Percentiles rank a stretch among this genome's conserved stretches.
These are phyloP conservation scores for Cytospora leucostoma DNA, from an alignment of 2,329 filamentous ascomycete species.

Conservation along the genomic window DNA sequence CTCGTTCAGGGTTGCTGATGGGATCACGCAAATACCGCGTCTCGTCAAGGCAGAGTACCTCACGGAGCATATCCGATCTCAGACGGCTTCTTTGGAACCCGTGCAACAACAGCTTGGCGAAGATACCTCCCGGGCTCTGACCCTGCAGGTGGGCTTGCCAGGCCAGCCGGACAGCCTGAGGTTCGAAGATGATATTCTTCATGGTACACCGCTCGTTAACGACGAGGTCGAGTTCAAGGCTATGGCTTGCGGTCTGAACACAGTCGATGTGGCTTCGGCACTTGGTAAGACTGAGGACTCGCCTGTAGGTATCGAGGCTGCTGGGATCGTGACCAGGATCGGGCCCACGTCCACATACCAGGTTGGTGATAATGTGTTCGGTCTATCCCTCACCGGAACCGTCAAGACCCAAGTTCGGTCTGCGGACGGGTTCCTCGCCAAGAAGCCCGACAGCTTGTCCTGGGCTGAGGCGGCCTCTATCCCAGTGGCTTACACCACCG, in stretches of 20 bases:
- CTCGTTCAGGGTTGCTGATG: conserved; percentile 31
- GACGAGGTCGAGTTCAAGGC: conserved; percentile 32
- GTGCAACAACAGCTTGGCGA: conserved; percentile 9
- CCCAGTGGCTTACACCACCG: conserved; percentile 30
- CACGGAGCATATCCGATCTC: conserved; percentile 28
- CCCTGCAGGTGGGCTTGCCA: conserved; percentile 22
- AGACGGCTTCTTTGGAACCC: conserved; percentile 24
- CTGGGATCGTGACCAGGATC: conserved; percentile 30
- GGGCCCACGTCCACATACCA: conserved; percentile 27
- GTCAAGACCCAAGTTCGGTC: conserved; percentile 32
- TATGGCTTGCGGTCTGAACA: conserved; percentile 30
- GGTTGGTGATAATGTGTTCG: conserved; percentile 31
- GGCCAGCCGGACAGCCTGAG: conserved; percentile 31
- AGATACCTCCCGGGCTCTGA: conserved; percentile 16
- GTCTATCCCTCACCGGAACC: conserved; percentile 29
- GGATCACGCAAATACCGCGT: conserved; percentile 23
- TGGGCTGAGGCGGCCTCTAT: conserved; percentile 31
- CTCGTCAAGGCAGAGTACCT: conserved; percentile 30
- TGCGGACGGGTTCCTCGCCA: conserved; percentile 27
- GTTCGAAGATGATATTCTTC: conserved; percentile 30
- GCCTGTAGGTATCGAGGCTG: conserved; percentile 27
- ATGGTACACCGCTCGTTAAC: conserved; percentile 19
- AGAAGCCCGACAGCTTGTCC: conserved; percentile 27
- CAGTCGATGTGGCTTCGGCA: conserved; percentile 27
- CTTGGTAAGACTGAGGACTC: conserved; percentile 26